Conservation (phyloP, 805 yeast genomes). For the Kuraishia borneana region DNA sequence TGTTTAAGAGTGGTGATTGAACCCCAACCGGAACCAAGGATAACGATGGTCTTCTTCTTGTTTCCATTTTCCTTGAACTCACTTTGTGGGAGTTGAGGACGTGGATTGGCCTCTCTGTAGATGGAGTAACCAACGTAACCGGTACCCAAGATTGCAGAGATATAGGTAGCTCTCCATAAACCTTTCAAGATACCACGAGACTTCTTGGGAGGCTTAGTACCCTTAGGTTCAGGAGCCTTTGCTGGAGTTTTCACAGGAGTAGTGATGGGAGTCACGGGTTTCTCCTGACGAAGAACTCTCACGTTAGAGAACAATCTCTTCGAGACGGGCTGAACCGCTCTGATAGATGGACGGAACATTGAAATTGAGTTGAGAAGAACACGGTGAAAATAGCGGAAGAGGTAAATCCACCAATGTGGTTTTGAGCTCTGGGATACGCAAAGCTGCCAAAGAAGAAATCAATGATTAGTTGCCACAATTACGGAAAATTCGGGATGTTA, state of each 20-base stretch:
- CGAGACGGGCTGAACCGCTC: background rate
- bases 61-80: constrained; percentile 35
- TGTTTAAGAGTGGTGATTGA: constrained; percentile 74
- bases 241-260: constrained; percentile 1
- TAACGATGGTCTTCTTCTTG: constrained; percentile 63
- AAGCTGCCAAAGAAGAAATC: no score
- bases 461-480: no score
- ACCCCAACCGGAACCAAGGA: constrained; percentile 93
- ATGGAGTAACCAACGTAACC: constrained; percentile 54
- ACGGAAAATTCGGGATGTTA: no score
- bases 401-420: no score
- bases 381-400: no score
- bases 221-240: constrained; percentile 2
- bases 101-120: constrained; percentile 52
- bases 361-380: no score
- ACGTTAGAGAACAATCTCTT: constrained; percentile 2
- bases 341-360: no score
- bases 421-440: no score
- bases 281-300: constrained; percentile 1
- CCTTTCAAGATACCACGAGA: constrained; percentile 20
- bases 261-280: background rate
- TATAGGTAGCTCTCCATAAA: constrained; percentile 37
- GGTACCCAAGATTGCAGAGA: constrained; percentile 37
- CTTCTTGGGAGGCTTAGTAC: constrained; percentile 2
- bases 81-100: constrained; percentile 47